Percentiles rank a stretch among this genome's conserved stretches.
These are phyloP conservation scores for Hericium coralloides DNA, from an alignment of 768 basidiomycete genomes.

Conservation along the genomic window DNA sequence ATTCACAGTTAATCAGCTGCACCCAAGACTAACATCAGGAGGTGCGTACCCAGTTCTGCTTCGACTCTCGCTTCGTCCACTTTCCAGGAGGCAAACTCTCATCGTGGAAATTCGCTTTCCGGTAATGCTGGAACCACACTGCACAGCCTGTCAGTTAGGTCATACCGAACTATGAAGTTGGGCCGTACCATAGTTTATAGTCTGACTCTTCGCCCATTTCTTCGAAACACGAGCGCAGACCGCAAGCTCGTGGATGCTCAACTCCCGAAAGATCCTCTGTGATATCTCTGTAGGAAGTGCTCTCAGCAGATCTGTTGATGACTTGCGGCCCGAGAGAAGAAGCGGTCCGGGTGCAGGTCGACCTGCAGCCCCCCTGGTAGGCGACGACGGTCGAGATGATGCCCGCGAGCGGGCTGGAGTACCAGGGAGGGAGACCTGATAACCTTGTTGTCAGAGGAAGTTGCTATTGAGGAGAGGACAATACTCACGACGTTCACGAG, in stretches of 20 bases:
- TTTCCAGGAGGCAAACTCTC: constrained; percentile 71
- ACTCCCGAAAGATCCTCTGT: constrained; percentile 62
- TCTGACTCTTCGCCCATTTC: constrained; percentile 86
- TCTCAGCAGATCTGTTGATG: constrained; percentile 49
- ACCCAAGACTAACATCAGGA: too few species aligned
- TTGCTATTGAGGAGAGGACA: background rate
- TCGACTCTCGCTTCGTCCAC: constrained; percentile 93
- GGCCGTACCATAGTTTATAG: constrained; percentile 75
- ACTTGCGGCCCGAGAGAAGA: constrained; percentile 25
- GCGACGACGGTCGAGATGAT: constrained; percentile 39
- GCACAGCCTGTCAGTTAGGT: background rate
- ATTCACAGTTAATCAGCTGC: too few species aligned
- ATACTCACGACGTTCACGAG: constrained; percentile 61
- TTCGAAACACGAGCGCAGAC: constrained; percentile 72
- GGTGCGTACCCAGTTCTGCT: constrained; percentile 72
- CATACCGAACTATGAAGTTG: background rate
- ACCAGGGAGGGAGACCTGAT: constrained; percentile 56
- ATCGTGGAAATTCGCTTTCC: constrained; percentile 82
- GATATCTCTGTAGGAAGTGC: constrained; percentile 74
- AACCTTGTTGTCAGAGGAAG: background rate
- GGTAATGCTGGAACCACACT: constrained; percentile 95
- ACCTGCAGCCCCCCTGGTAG: constrained; percentile 32
- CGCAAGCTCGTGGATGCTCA: constrained; percentile 60
- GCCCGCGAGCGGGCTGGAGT: constrained; percentile 55
- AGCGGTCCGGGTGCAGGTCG: constrained; percentile 41